A percentile compares a stretch with the other conserved stretches of the same genome.
Conservation (phyloP, 108 stramenopile genomes). For the Skeletonema costatum region DNA sequence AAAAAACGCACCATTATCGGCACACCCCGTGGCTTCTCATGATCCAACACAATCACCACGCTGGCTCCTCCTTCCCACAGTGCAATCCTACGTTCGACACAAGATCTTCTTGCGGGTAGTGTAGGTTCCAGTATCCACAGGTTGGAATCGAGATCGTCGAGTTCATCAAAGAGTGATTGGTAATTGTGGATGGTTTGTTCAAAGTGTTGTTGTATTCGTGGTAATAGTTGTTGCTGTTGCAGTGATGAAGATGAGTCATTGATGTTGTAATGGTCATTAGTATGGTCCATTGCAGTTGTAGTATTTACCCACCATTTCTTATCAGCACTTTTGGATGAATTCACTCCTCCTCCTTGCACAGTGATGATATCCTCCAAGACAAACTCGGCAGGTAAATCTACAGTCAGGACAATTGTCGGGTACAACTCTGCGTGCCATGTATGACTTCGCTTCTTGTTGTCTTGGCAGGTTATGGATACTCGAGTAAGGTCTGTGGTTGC, state of each 20-base stretch:
- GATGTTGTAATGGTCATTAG: not conserved
- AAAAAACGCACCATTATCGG: conserved; percentile 49
- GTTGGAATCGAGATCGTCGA: conserved; percentile 51
- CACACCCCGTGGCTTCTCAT: conserved; percentile 36
- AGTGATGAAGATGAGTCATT: not conserved
- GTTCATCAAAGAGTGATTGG: conserved; percentile 50
- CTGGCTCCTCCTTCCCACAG: conserved; percentile 55
- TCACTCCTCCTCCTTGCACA: not conserved
- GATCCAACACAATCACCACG: conserved; percentile 50
- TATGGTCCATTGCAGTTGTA: not conserved
- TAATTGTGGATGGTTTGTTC: conserved; percentile 27
- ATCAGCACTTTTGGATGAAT: conserved; percentile 1
- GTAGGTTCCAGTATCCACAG: conserved; percentile 53
- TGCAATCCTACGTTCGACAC: conserved; percentile 49
- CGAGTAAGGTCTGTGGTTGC: conserved; percentile 20
- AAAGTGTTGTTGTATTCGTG: conserved; percentile 33
- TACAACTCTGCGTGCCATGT: conserved; percentile 53
- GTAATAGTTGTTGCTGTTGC: conserved; percentile 4
- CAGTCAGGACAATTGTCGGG: conserved; percentile 29
- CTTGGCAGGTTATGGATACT: conserved; percentile 43
- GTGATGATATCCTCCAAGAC: conserved; percentile 19
- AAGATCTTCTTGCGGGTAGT: conserved; percentile 38
- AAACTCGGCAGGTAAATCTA: conserved; percentile 43
- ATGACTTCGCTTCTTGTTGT: conserved; percentile 32
- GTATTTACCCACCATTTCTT: conserved; percentile 46